phyloP scores from a whole-genome alignment of 768 basidiomycete species.

The Glaciozyma antarctica region DNA sequence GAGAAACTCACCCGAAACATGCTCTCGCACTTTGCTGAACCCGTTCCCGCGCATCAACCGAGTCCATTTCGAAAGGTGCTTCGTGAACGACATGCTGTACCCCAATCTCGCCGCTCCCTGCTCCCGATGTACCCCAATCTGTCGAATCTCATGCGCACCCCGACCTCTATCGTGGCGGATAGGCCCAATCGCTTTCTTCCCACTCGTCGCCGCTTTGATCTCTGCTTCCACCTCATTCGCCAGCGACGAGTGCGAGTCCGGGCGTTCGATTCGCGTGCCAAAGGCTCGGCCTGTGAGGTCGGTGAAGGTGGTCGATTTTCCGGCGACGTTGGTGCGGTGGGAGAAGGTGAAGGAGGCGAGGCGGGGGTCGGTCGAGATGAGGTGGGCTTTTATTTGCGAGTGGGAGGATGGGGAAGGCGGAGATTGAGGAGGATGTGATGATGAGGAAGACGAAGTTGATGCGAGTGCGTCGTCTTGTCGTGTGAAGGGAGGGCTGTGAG shows the following conservation, averaged over 20 bases:
- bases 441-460: too few species aligned
- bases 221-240: neutral
- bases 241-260: neutral
- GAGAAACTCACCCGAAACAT: neutral
- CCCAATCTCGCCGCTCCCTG: neutral
- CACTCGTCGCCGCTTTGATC: neutral
- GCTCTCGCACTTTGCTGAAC: neutral
- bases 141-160: neutral
- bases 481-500: too few species aligned
- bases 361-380: neutral
- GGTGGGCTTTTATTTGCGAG: neutral
- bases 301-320: neutral
- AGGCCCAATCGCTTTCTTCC: neutral
- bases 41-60: neutral
- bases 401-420: too few species aligned
- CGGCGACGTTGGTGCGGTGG: neutral
- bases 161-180: neutral
- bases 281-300: neutral
- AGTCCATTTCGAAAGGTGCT: neutral
- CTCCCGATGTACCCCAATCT: conserved; percentile 3
- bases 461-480: too few species aligned
- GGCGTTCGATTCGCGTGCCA: conserved; percentile 1
- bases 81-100: neutral
- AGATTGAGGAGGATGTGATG: too few species aligned
- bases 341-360: conserved; percentile 1